Conservation (phyloP, 1,284 basidiomycete genomes). For the Chiua sp. region DNA sequence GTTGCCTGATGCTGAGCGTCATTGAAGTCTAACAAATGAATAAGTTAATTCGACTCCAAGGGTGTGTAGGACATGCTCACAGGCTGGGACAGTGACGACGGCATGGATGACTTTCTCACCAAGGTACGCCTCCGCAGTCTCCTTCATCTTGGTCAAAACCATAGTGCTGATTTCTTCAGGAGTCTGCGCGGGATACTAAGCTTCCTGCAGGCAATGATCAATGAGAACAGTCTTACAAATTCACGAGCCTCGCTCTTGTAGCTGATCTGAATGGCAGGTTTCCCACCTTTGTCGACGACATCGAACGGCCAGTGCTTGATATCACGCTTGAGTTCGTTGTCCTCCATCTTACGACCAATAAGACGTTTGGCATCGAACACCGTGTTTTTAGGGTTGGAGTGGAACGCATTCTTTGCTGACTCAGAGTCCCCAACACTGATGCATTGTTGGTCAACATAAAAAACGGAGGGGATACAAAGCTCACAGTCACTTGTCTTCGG, state of each 20-base stretch:
- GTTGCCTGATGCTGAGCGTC: conserved; percentile 99
- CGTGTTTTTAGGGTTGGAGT: conserved; percentile 91
- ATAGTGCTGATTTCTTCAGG: conserved; percentile 94
- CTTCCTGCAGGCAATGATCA: neutral
- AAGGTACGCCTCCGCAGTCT: conserved; percentile 98
- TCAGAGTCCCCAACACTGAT: conserved; percentile 72
- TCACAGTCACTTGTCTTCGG: conserved; percentile 90
- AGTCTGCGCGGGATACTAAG: conserved; percentile 48
- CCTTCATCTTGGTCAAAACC: conserved; percentile 98
- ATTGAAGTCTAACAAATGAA: conserved; percentile 77
- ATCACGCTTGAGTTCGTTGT: conserved; percentile 80
- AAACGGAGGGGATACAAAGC: conserved; percentile 31
- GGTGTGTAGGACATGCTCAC: conserved; percentile 40
- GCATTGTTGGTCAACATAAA: neutral
- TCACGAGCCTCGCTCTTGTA: conserved; percentile 88
- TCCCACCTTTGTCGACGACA: conserved; percentile 80
- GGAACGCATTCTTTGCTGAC: conserved; percentile 81
- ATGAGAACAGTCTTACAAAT: conserved; percentile 60
- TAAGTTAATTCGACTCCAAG: conserved; percentile 40
- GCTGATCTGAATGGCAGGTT: conserved; percentile 86
- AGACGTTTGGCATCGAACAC: conserved; percentile 98
- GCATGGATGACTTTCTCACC: conserved; percentile 97
- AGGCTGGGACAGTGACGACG: conserved; percentile 98
- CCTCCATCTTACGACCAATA: conserved; percentile 88
- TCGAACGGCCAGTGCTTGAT: conserved; percentile 92